A percentile compares a stretch with the other conserved stretches of the same genome.
These are phyloP conservation scores for Diaporthe vexans DNA, from an alignment of 2,329 filamentous ascomycete species.

Conservation along the genomic window DNA sequence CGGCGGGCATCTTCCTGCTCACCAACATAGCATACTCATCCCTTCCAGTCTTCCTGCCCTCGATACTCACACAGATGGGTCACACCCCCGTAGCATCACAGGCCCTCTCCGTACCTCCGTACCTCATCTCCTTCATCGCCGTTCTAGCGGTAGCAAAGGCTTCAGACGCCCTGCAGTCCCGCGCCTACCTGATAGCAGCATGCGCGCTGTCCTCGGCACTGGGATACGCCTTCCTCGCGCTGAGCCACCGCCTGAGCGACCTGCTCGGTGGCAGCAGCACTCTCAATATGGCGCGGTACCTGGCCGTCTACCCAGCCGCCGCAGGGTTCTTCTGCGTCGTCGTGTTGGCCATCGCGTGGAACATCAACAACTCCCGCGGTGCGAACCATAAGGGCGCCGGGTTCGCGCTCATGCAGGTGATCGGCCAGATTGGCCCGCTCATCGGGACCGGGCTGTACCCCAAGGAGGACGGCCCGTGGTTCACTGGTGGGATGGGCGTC, in stretches of 20 bases:
- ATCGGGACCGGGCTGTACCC: conserved; percentile 78
- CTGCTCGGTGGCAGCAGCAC: conserved; percentile 47
- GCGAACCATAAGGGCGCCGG: conserved; percentile 79
- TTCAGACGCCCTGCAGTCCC: conserved; percentile 76
- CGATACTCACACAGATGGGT: conserved; percentile 83
- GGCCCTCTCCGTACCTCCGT: conserved; percentile 85
- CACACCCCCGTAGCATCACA: conserved; percentile 78
- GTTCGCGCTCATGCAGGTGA: conserved; percentile 83
- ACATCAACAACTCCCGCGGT: conserved; percentile 80
- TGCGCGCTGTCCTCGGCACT: conserved; percentile 76
- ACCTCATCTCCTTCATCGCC: conserved; percentile 79
- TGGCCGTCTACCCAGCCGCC: conserved; percentile 83
- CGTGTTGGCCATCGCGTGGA: conserved; percentile 89
- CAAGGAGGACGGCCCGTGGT: conserved; percentile 70
- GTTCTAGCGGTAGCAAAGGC: conserved; percentile 80
- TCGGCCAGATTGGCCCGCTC: conserved; percentile 85
- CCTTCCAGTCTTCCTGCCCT: conserved; percentile 89
- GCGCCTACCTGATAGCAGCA: conserved; percentile 76
- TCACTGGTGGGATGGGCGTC: conserved; percentile 71
- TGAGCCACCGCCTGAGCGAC: conserved; percentile 70
- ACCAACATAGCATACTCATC: conserved; percentile 91
- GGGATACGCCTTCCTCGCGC: conserved; percentile 71
- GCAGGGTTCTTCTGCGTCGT: conserved; percentile 88
- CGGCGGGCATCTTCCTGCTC: conserved; percentile 87
- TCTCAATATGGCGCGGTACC: conserved; percentile 69